Percentiles rank a stretch among this genome's conserved stretches.
phyloP scores from a whole-genome alignment of 208 protist genomes.

The Wallacemonas rigidus region DNA sequence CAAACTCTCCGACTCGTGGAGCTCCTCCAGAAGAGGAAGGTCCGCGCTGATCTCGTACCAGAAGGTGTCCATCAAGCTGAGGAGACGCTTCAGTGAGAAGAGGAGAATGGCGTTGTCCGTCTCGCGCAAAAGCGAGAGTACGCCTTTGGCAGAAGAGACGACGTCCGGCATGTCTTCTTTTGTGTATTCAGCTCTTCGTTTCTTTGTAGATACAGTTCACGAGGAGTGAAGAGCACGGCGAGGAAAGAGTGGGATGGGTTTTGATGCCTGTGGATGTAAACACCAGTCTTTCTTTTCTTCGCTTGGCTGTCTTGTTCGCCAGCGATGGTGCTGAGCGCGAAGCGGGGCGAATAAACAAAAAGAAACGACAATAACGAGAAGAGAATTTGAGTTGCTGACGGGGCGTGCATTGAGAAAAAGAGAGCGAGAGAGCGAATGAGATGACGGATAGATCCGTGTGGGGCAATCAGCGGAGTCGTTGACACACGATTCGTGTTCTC shows the following conservation, averaged over 20 bases:
- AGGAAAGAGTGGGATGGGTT: no score
- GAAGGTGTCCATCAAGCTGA: conserved; percentile 82
- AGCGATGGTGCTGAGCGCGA: neutral
- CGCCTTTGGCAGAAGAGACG: conserved; percentile 80
- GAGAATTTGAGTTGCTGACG: neutral
- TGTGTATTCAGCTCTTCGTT: no score
- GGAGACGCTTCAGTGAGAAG: conserved; percentile 79
- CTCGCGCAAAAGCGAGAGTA: conserved; percentile 82
- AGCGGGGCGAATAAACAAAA: neutral
- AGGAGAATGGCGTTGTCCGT: conserved; percentile 64
- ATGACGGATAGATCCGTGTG: no score
- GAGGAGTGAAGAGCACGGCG: no score
- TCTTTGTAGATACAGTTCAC: no score
- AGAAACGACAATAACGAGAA: neutral
- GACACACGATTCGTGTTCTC: no score
- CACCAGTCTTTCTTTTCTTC: neutral
- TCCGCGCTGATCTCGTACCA: conserved; percentile 89
- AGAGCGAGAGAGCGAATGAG: neutral
- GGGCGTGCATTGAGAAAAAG: neutral
- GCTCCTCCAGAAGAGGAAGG: conserved; percentile 82
- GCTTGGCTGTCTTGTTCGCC: neutral
- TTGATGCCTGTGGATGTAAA: neutral
- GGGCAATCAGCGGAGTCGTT: no score
- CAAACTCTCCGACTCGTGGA: conserved; percentile 62
- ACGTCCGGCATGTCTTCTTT: conserved; percentile 36